Base-by-base conservation (phyloP, 2,329 filamentous ascomycete genomes). In the Penicillium paneum region DNA sequence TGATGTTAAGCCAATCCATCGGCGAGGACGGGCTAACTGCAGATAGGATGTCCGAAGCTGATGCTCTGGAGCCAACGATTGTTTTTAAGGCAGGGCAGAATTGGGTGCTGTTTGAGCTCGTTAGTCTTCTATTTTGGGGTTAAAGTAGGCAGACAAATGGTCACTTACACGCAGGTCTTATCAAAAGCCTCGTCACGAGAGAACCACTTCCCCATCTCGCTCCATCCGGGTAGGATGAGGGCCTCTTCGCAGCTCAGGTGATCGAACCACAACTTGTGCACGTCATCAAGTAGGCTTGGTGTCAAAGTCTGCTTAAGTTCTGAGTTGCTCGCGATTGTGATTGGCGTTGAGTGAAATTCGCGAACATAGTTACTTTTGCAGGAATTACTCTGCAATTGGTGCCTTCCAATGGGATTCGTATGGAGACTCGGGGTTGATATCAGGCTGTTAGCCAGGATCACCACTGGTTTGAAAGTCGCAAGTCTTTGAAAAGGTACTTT, bases 1-100 rank as follows among this genome's bases (percentile, higher is more conserved):
- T 62, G 0, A 87, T 66, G 41, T 77, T 75, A 2, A 88, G 70
- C 64, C 64, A 67, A 8, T 56, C 51, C 6, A 60, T 38, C 0
- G 64, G 52, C 0, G 55, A 56, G 2, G 47, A 51, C 10, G 55
- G 52, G 34, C 59, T 60, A 7, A 63, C 40, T 15, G 57, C 44
- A 21, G 57, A 45, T 3, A 66, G 42, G 6, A 67, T 63, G 1
- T 59, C 50, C 6, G 42, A 28, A 17, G 56, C 55, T 1, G 58
- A 58, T 49, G 58, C 58, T 19, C 38, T 32, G 3, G 60, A 60
- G 15, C 13, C 34, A 29, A 64, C 24, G 17, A 65, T 60, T 8
- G 32, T 41, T 34, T 65, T 56, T 11, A 65, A 26, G 10, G 57
- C 63, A 17, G 60, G 51, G 26, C 62, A 46, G 32, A 64, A 64